Percentiles rank a stretch among this genome's conserved stretches.
Conservation (phyloP, 2,329 filamentous ascomycete species). For the Alternaria brassicae region DNA sequence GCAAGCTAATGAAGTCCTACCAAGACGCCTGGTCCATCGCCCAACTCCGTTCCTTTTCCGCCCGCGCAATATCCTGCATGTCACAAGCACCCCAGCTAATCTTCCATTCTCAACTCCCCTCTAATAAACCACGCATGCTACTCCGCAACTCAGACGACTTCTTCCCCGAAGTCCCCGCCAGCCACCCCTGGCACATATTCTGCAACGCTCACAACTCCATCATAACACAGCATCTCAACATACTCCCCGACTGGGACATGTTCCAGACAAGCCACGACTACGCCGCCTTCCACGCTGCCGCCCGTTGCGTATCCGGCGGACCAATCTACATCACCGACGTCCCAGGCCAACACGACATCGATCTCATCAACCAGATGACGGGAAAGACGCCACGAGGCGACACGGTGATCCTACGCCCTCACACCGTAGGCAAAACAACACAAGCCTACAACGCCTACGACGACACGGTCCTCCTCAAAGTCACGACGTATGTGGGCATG, state of each 20-base stretch:
- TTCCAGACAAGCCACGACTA: slow-evolving; percentile 74
- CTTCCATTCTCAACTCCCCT: slow-evolving; percentile 82
- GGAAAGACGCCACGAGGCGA: slow-evolving; percentile 73
- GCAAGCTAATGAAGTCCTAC: slow-evolving; percentile 74
- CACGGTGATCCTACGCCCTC: slow-evolving; percentile 82
- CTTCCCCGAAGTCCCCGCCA: slow-evolving; percentile 80
- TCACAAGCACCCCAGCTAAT: slow-evolving; percentile 85
- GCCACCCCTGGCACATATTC: slow-evolving; percentile 95
- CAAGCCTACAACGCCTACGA: slow-evolving; percentile 79
- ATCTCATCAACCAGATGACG: slow-evolving; percentile 81
- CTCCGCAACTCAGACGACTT: slow-evolving; percentile 91
- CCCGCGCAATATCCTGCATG: slow-evolving; percentile 90
- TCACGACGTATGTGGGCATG: slow-evolving; percentile 78
- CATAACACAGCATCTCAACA: slow-evolving; percentile 82
- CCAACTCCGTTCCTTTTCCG: slow-evolving; percentile 77
- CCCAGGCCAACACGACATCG: slow-evolving; percentile 79
- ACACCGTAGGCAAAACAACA: slow-evolving; percentile 73
- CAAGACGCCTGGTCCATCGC: slow-evolving; percentile 86
- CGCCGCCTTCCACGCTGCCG: slow-evolving; percentile 86
- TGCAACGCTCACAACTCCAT: slow-evolving; percentile 89
- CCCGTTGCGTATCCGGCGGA: slow-evolving; percentile 86
- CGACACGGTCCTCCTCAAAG: slow-evolving; percentile 74
- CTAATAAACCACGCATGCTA: slow-evolving; percentile 74
- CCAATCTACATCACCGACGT: slow-evolving; percentile 94
- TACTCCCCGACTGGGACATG: slow-evolving; percentile 85